Evolutionary conservation across 495 filamentous ascomycete genomes (phyloP).

Genomic region (Aspergillus campestris): DNA sequence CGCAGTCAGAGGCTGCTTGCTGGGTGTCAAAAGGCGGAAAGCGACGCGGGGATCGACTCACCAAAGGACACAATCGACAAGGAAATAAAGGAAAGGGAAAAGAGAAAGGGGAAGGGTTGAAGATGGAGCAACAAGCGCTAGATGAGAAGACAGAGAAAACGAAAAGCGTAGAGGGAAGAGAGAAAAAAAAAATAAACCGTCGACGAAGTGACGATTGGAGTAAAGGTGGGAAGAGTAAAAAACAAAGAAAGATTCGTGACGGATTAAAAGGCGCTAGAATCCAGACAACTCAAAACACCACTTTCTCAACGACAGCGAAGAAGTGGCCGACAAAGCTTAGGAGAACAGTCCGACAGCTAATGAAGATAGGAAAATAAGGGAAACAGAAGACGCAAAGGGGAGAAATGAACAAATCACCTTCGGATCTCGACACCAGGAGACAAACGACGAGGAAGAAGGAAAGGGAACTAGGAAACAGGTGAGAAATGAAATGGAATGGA

Average conservation of each 20-base stretch:
- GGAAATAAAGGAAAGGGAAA: conserved; percentile 2
- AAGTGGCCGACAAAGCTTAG: conserved; percentile 1
- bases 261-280: conserved; percentile 18
- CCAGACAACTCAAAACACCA: conserved; percentile 11
- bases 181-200: conserved; percentile 5
- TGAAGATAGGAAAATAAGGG: conserved; percentile 3
- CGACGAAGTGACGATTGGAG: no score
- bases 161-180: conserved; percentile 13
- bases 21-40: conserved; percentile 17
- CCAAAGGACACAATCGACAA: conserved; percentile 5
- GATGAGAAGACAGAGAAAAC: conserved; percentile 8
- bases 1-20: conserved; percentile 15
- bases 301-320: conserved; percentile 4
- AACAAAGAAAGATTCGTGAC: conserved; percentile 15
- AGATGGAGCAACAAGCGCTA: no score
- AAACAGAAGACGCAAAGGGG: conserved; percentile 12
- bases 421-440: no score
- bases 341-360: conserved; percentile 7
- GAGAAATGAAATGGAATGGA: conserved; percentile 17
- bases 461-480: conserved; percentile 6
- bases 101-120: not conserved
- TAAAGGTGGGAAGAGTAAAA: conserved; percentile 20
- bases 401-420: conserved; percentile 10
- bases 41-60: conserved; percentile 14
- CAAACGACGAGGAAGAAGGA: conserved; percentile 12